Conservation (phyloP, 495 filamentous ascomycete species). For the Daldinia childiae region DNA sequence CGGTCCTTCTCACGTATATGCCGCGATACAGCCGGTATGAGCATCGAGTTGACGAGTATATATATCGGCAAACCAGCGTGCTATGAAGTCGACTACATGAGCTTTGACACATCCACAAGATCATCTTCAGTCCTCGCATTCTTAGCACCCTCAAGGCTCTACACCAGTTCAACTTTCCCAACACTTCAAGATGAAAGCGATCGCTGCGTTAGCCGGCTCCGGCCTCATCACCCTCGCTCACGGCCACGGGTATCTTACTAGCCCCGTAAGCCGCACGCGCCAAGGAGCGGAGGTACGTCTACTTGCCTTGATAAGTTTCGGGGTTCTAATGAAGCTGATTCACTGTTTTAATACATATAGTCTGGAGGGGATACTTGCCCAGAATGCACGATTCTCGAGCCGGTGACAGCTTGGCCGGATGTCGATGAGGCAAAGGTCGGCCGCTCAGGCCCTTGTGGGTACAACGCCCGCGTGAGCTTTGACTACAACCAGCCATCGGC, state of each 20-base stretch:
- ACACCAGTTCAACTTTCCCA: background rate
- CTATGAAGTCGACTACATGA: conserved; percentile 9
- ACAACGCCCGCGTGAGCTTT: conserved; percentile 63
- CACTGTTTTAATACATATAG: conserved; percentile 42
- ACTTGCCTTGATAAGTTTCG: background rate
- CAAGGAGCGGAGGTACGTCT: conserved; percentile 57
- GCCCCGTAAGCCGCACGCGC: conserved; percentile 58
- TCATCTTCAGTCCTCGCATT: conserved; percentile 5
- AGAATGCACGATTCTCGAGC: conserved; percentile 66
- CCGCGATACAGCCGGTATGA: conserved; percentile 22
- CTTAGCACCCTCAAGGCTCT: background rate
- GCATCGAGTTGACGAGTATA: conserved; percentile 13
- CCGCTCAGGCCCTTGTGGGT: conserved; percentile 64
- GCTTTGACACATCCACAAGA: conserved; percentile 6
- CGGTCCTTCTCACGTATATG: conserved; percentile 32
- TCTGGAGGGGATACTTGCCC: conserved; percentile 62
- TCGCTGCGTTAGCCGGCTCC: conserved; percentile 19
- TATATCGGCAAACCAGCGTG: conserved; percentile 9
- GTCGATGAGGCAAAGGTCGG: conserved; percentile 58
- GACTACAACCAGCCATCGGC: conserved; percentile 63
- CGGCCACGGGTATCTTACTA: conserved; percentile 61
- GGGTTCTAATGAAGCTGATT: conserved; percentile 8
- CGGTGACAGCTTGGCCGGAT: conserved; percentile 62
- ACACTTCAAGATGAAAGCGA: conserved; percentile 35
- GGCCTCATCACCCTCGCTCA: conserved; percentile 35